Conservation (phyloP, 768 basidiomycete species). For the Kwoniella mangroviensis region DNA sequence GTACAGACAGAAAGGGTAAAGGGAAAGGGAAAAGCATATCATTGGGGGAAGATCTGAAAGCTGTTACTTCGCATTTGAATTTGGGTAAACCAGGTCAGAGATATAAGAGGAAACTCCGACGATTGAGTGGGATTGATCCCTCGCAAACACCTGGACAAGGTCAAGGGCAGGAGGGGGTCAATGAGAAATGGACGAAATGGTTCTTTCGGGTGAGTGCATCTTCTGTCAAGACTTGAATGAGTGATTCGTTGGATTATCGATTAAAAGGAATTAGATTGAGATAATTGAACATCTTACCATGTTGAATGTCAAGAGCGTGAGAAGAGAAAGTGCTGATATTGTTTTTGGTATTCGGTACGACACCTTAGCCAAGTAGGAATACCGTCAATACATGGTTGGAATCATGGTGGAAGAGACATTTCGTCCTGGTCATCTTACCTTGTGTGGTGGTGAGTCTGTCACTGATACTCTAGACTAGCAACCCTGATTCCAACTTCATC, state of each 20-base stretch:
- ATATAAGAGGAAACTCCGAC: constrained; percentile 20
- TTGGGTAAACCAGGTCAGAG: constrained; percentile 12
- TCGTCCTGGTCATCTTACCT: constrained; percentile 57
- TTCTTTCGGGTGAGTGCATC: constrained; percentile 42
- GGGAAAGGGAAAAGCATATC: constrained; percentile 7
- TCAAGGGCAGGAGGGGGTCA: not conserved
- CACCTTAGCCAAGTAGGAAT: constrained; percentile 51
- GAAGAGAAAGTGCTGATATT: not conserved
- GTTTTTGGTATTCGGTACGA: not conserved
- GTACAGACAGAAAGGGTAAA: not conserved
- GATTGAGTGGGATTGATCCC: constrained; percentile 16
- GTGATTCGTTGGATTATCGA: too few relatives aligned
- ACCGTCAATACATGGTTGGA: constrained; percentile 57
- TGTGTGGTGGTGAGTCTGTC: constrained; percentile 56
- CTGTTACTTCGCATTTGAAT: constrained; percentile 2
- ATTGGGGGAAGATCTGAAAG: constrained; percentile 9
- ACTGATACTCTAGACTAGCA: not conserved
- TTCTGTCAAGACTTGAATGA: too few relatives aligned
- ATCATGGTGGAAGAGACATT: constrained; percentile 59
- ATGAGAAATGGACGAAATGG: constrained; percentile 34
- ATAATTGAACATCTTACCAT: too few relatives aligned
- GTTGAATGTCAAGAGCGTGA: too few relatives aligned
- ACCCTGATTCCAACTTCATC: not conserved
- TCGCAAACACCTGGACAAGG: not conserved
- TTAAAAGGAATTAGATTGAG: too few relatives aligned